phyloP scores from a whole-genome alignment of 2,329 filamentous ascomycete species.

The Hypoxylon sp. region DNA sequence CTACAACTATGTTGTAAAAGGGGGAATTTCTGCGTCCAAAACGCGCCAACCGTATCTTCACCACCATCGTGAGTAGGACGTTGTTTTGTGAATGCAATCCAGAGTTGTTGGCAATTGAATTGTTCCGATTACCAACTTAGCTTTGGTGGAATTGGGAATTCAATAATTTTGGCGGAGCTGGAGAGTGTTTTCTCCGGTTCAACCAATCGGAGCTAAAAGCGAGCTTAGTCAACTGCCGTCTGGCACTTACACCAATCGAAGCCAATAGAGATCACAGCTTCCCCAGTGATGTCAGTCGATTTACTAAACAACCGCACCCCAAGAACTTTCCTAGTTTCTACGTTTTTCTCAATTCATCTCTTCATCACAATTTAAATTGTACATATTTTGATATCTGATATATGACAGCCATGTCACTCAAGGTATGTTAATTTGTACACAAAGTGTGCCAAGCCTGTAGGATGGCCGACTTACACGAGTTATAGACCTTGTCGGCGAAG shows the following conservation, averaged over 20 bases:
- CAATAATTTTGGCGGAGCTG: slow-evolving; percentile 56
- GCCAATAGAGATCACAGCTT: slow-evolving; percentile 38
- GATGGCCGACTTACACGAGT: slow-evolving; percentile 44
- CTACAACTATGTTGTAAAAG: slow-evolving; percentile 97
- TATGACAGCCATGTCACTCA: slow-evolving; percentile 47
- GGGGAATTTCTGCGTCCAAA: slow-evolving; percentile 91
- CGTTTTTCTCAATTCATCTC: background rate
- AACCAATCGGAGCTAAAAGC: slow-evolving; percentile 45
- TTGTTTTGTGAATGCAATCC: slow-evolving; percentile 7
- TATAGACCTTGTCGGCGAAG: slow-evolving; percentile 86
- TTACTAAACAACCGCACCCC: slow-evolving; percentile 21
- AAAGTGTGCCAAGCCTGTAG: background rate
- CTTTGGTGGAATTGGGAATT: slow-evolving; percentile 10
- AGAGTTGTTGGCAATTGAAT: background rate
- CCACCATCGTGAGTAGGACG: slow-evolving; percentile 75
- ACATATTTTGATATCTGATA: background rate
- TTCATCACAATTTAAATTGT: background rate
- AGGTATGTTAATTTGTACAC: slow-evolving; percentile 40
- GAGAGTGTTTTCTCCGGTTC: slow-evolving; percentile 57
- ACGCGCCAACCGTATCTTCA: slow-evolving; percentile 93
- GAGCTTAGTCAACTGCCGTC: slow-evolving; percentile 33
- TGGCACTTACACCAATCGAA: slow-evolving; percentile 24
- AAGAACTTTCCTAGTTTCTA: slow-evolving; percentile 4
- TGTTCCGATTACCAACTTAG: slow-evolving; percentile 8
- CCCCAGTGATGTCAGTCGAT: slow-evolving; percentile 48